Percentiles rank a stretch among this genome's conserved stretches.
These are phyloP conservation scores for Escallonia herrerae DNA, from an alignment of 129 eudicot species.

Conservation along the genomic window DNA sequence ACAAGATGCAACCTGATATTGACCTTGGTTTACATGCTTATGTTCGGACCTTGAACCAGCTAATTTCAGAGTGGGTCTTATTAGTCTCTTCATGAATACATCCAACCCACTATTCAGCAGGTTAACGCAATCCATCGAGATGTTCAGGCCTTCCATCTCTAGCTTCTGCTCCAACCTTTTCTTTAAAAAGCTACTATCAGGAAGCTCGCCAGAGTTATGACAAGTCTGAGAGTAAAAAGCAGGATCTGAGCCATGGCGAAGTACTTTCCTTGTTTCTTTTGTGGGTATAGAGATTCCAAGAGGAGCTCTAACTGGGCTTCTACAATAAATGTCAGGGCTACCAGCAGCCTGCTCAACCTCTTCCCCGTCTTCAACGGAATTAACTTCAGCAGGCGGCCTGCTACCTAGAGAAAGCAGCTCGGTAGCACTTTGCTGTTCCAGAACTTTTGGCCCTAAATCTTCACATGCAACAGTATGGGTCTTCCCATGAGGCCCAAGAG, in stretches of 20 bases:
- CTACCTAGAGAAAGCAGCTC: slow-evolving; percentile 68
- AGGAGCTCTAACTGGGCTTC: slow-evolving; percentile 77
- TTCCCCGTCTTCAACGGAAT: slow-evolving; percentile 78
- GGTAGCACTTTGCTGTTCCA: slow-evolving; percentile 61
- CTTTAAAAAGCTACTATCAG: slow-evolving; percentile 39
- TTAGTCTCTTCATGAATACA: slow-evolving; percentile 46
- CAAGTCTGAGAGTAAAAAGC: slow-evolving; percentile 34
- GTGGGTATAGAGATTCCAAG: slow-evolving; percentile 49
- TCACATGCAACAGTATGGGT: slow-evolving; percentile 29
- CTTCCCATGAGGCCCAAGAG: slow-evolving; percentile 68
- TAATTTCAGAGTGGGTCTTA: slow-evolving; percentile 48
- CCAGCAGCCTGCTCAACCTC: slow-evolving; percentile 68
- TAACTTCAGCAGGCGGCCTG: slow-evolving; percentile 56
- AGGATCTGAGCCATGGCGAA: slow-evolving; percentile 22
- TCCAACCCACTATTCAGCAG: slow-evolving; percentile 64
- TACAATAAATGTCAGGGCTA: slow-evolving; percentile 53
- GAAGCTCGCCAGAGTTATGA: slow-evolving; percentile 42
- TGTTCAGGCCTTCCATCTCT: slow-evolving; percentile 38
- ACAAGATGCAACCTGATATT: slow-evolving; percentile 14
- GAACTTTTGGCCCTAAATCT: slow-evolving; percentile 32
- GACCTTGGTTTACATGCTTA: slow-evolving; percentile 9
- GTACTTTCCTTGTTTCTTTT: slow-evolving; percentile 45
- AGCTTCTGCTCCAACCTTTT: slow-evolving; percentile 49
- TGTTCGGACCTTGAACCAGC: slow-evolving; percentile 34
- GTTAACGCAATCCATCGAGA: slow-evolving; percentile 56